Percentiles rank a stretch among this genome's conserved stretches.
phyloP scores from a whole-genome alignment of 345 rosid species.

The Luvunga scandens region DNA sequence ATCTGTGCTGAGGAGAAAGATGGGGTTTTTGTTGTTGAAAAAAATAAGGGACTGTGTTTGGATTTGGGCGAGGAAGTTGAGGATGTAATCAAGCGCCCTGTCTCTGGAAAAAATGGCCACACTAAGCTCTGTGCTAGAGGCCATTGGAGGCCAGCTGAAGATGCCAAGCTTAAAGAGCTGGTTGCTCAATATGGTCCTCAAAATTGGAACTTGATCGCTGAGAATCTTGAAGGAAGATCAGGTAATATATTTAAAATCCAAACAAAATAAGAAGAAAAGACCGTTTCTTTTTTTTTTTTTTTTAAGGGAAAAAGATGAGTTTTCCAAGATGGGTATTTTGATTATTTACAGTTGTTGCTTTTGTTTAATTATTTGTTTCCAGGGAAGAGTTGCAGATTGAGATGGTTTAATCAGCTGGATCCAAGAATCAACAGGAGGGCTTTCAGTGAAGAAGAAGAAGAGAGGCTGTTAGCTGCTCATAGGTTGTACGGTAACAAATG shows the following conservation, averaged over 20 bases:
- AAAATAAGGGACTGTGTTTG: conserved; percentile 26
- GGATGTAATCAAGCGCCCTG: conserved; percentile 20
- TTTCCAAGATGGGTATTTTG: neutral
- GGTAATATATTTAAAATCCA: conserved; percentile 32
- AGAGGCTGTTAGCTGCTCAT: conserved; percentile 64
- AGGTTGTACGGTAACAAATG: conserved; percentile 83
- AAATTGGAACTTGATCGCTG: conserved; percentile 92
- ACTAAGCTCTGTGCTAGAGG: conserved; percentile 66
- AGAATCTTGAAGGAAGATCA: conserved; percentile 87
- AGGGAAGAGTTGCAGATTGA: conserved; percentile 95
- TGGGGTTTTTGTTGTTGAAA: conserved; percentile 21
- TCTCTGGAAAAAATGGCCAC: conserved; percentile 28
- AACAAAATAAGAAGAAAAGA: neutral
- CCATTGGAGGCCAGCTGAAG: conserved; percentile 96
- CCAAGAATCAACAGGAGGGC: conserved; percentile 82
- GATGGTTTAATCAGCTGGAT: conserved; percentile 96
- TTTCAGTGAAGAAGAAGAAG: conserved; percentile 83
- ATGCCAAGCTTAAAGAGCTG: conserved; percentile 75
- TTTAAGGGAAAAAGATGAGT: neutral
- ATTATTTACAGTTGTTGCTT: too few relatives aligned
- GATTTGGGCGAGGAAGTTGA: conserved; percentile 18
- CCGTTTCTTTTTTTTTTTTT: neutral
- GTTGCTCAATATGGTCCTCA: conserved; percentile 81
- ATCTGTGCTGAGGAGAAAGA: conserved; percentile 17
- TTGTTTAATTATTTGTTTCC: conserved; percentile 14